Conservation (phyloP, 208 protist species). For the Trypanosoma theileri region DNA sequence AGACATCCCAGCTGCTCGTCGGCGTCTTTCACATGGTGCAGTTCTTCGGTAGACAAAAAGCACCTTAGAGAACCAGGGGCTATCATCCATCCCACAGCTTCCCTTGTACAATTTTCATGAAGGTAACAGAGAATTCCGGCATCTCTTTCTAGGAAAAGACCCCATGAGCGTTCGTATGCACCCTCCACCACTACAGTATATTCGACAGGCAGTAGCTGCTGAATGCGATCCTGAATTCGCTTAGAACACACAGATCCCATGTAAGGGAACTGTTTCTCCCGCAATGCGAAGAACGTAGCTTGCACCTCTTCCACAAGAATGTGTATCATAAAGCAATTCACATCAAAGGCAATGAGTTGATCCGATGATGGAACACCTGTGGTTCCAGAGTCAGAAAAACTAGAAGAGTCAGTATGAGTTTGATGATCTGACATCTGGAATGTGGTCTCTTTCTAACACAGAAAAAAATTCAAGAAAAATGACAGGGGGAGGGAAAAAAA, state of each 20-base stretch:
- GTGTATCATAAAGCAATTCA: not conserved
- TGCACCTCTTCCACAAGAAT: conserved; percentile 9
- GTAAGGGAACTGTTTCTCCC: conserved; percentile 7
- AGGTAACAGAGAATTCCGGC: conserved; percentile 14
- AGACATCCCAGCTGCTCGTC: conserved; percentile 13
- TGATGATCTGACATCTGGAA: too few species aligned
- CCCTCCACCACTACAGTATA: conserved; percentile 21
- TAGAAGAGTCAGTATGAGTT: too few species aligned
- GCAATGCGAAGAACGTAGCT: not conserved
- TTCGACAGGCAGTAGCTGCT: conserved; percentile 14
- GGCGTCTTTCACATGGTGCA: not conserved
- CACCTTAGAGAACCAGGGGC: conserved; percentile 20
- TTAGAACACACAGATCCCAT: conserved; percentile 25
- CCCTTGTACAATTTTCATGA: not conserved
- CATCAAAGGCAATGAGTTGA: too few species aligned
- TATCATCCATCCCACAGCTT: conserved; percentile 16
- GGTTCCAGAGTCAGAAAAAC: too few species aligned
- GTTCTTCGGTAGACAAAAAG: not conserved
- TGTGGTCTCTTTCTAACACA: not conserved
- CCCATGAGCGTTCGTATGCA: conserved; percentile 20
- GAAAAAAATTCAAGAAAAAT: conserved; percentile 4
- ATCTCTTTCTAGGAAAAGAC: conserved; percentile 5
- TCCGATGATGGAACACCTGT: too few species aligned
- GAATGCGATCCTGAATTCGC: conserved; percentile 28
- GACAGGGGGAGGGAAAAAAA: conserved; percentile 1